Evolutionary conservation across 441 rosid genomes (phyloP).

Genomic region (Croton laevigatus): DNA sequence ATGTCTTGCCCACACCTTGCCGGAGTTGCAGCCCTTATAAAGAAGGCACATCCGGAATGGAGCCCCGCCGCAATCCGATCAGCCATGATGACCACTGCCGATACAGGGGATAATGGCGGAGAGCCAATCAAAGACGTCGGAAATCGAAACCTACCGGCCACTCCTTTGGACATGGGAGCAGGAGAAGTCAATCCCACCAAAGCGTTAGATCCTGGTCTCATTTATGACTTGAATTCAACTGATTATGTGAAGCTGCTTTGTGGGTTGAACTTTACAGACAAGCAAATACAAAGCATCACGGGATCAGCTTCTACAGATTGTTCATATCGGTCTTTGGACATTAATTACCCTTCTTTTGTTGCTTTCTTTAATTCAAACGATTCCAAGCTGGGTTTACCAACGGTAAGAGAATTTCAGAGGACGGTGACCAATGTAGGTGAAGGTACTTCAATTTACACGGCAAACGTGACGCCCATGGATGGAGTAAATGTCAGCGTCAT

Average conservation of each 20-base stretch:
- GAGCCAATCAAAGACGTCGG: slow-evolving; percentile 58
- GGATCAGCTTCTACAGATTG: slow-evolving; percentile 42
- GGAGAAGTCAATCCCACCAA: slow-evolving; percentile 70
- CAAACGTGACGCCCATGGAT: slow-evolving; percentile 23
- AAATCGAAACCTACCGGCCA: slow-evolving; percentile 46
- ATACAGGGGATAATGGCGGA: slow-evolving; percentile 48
- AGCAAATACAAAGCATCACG: slow-evolving; percentile 44
- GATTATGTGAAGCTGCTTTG: slow-evolving; percentile 53
- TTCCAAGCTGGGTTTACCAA: slow-evolving; percentile 25
- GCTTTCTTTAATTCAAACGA: slow-evolving; percentile 40
- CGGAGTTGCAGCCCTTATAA: slow-evolving; percentile 75
- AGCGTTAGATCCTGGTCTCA: slow-evolving; percentile 75
- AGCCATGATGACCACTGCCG: slow-evolving; percentile 77
- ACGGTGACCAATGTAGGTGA: slow-evolving; percentile 66
- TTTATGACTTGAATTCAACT: slow-evolving; percentile 47
- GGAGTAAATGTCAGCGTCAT: slow-evolving; percentile 30
- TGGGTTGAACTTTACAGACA: slow-evolving; percentile 48
- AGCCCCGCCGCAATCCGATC: slow-evolving; percentile 78
- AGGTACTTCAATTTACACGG: slow-evolving; percentile 30
- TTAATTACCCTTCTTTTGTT: slow-evolving; percentile 77
- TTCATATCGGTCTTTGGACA: slow-evolving; percentile 37
- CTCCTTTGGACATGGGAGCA: slow-evolving; percentile 63
- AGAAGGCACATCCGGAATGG: slow-evolving; percentile 68
- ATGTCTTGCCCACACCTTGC: slow-evolving; percentile 88
- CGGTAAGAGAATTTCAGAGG: slow-evolving; percentile 40